A percentile compares a stretch with the other conserved stretches of the same genome.
phyloP scores from a whole-genome alignment of 176 grass and related monocot species.

The Avena insularis region DNA sequence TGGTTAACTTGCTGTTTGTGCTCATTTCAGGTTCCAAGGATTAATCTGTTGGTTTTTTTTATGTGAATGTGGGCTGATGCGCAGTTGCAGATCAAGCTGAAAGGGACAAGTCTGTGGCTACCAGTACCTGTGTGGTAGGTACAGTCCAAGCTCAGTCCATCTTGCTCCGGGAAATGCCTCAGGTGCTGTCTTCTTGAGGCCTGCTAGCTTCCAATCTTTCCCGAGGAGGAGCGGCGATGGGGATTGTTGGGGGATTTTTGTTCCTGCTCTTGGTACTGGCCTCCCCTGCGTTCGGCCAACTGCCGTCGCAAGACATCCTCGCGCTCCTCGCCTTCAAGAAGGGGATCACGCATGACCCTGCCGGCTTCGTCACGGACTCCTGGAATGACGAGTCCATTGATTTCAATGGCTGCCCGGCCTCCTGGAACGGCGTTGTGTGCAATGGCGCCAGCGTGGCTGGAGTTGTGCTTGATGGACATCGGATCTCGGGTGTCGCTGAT shows the following conservation, averaged over 20 bases:
- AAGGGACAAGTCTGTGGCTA: conserved; percentile 43
- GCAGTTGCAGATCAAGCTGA: conserved; percentile 48
- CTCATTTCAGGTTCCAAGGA: conserved; percentile 41
- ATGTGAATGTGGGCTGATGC: background rate
- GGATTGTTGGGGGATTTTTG: conserved; percentile 49
- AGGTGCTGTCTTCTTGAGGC: conserved; percentile 36
- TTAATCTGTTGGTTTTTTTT: background rate
- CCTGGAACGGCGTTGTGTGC: conserved; percentile 95
- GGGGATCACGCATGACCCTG: conserved; percentile 82
- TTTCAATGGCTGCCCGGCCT: conserved; percentile 91
- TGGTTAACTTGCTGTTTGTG: conserved; percentile 2
- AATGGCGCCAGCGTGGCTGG: conserved; percentile 81
- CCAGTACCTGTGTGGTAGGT: conserved; percentile 15
- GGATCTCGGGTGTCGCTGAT: conserved; percentile 70
- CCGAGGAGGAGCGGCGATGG: conserved; percentile 45
- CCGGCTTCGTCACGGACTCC: conserved; percentile 76
- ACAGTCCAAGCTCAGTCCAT: background rate
- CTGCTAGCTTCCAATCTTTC: conserved; percentile 21
- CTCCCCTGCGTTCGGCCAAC: conserved; percentile 64
- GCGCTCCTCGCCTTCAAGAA: conserved; percentile 98
- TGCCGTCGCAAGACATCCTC: conserved; percentile 88
- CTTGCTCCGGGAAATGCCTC: conserved; percentile 33
- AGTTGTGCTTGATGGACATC: conserved; percentile 78
- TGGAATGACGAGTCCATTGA: conserved; percentile 97
- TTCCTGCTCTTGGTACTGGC: conserved; percentile 60